Conservation (phyloP, 2,329 filamentous ascomycete species). For the Aspergillus puulaauensis region DNA sequence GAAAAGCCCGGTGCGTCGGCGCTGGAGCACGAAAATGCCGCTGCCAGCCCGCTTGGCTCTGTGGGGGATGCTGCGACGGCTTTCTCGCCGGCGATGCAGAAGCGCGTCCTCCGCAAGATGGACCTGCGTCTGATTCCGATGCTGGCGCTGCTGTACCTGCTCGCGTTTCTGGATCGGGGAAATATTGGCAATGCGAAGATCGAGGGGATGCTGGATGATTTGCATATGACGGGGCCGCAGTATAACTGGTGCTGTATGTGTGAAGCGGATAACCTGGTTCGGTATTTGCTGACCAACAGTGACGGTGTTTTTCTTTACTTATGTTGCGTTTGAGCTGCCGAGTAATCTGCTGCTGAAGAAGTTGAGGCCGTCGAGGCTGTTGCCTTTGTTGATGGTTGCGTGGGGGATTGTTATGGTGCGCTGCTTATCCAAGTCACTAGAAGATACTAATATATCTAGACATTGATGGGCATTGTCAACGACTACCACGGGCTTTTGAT, state of each 20-base stretch:
- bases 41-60: background rate
- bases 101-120: slow-evolving; percentile 23
- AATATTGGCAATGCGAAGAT: slow-evolving; percentile 39
- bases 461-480: slow-evolving; percentile 51
- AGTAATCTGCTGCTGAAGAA: slow-evolving; percentile 27
- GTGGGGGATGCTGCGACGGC: background rate
- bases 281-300: slow-evolving; percentile 14
- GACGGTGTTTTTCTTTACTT: slow-evolving; percentile 31
- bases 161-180: slow-evolving; percentile 34
- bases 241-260: slow-evolving; percentile 32
- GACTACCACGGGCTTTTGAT: slow-evolving; percentile 48
- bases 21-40: slow-evolving; percentile 1
- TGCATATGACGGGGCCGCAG: slow-evolving; percentile 29
- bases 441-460: slow-evolving; percentile 20
- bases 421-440: background rate
- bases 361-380: slow-evolving; percentile 28
- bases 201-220: slow-evolving; percentile 29
- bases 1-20: slow-evolving; percentile 2
- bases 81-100: slow-evolving; percentile 2
- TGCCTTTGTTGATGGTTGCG: slow-evolving; percentile 32
- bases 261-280: background rate
- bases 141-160: slow-evolving; percentile 28
- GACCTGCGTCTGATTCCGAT: slow-evolving; percentile 28
- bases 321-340: slow-evolving; percentile 22
- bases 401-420: slow-evolving; percentile 49